A percentile compares a stretch with the other conserved stretches of the same genome.
phyloP scores from a whole-genome alignment of 257 asterid species.

The Craterostigma plantagineum region DNA sequence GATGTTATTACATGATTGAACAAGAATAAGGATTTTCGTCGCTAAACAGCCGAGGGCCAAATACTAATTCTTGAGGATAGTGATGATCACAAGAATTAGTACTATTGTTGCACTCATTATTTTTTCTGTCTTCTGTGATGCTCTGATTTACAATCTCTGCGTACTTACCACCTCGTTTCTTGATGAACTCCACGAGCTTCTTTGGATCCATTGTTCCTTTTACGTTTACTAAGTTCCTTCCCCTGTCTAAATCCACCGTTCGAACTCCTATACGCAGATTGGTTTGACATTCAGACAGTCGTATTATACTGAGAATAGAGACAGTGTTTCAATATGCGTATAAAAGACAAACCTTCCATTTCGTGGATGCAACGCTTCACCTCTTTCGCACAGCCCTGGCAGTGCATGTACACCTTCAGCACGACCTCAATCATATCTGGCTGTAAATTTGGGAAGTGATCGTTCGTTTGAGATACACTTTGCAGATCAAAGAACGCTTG shows the following conservation, averaged over 20 bases:
- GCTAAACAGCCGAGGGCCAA: slow-evolving; percentile 53
- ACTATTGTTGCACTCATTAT: background rate
- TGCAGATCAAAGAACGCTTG: no score
- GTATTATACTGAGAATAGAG: background rate
- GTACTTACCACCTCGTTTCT: slow-evolving; percentile 28
- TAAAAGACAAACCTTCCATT: slow-evolving; percentile 29
- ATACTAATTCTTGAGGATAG: slow-evolving; percentile 14
- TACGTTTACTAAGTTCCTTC: slow-evolving; percentile 34
- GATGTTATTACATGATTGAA: slow-evolving; percentile 27
- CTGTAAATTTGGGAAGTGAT: no score
- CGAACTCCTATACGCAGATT: slow-evolving; percentile 29
- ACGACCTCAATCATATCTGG: slow-evolving; percentile 27
- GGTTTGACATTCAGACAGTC: background rate
- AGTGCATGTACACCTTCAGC: slow-evolving; percentile 37
- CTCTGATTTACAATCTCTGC: slow-evolving; percentile 27
- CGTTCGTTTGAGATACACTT: no score
- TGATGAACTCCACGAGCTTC: slow-evolving; percentile 30
- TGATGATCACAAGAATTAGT: background rate
- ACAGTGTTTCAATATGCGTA: no score
- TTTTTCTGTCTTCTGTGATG: background rate
- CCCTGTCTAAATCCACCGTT: slow-evolving; percentile 31
- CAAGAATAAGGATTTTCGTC: slow-evolving; percentile 78
- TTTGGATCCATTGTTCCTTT: slow-evolving; percentile 49
- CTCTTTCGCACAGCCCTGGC: slow-evolving; percentile 57
- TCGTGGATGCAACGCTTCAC: slow-evolving; percentile 35